Evolutionary conservation across 139 green algal genomes (phyloP).

Genomic region (Chlorella sp.): DNA sequence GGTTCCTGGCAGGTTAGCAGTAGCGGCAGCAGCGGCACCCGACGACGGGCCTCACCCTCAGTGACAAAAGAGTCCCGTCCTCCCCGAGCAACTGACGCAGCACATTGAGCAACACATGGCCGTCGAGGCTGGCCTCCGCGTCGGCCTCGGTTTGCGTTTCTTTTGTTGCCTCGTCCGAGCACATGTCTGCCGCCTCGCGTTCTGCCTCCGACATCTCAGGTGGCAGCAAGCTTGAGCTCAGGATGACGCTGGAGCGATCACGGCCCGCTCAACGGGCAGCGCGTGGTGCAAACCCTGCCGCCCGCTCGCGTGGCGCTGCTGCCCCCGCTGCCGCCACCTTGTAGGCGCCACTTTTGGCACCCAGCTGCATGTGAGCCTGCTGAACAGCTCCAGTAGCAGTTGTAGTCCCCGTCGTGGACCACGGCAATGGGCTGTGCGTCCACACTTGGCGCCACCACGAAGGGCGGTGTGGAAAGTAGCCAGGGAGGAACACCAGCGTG

Average conservation of each 20-base stretch:
- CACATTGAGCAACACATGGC: background rate
- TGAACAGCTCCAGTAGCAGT: too few species aligned
- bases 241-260: background rate
- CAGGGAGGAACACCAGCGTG: too few species aligned
- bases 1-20: background rate
- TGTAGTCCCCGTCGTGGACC: too few species aligned
- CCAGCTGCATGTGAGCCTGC: too few species aligned
- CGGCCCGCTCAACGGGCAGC: background rate
- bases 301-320: background rate
- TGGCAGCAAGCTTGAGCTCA: background rate
- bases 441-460: too few species aligned
- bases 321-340: too few species aligned
- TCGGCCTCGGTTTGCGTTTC: too few species aligned
- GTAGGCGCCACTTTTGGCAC: too few species aligned
- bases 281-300: background rate
- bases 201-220: background rate
- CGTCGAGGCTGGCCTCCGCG: background rate
- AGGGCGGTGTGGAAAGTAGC: too few species aligned
- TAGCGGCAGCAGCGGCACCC: background rate
- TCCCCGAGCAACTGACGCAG: background rate
- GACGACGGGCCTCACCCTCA: background rate
- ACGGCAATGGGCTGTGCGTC: too few species aligned
- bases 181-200: background rate
- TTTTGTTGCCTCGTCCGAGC: background rate
- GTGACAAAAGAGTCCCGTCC: background rate